phyloP scores from a whole-genome alignment of 768 basidiomycete genomes.

The Boletus huronensis region DNA sequence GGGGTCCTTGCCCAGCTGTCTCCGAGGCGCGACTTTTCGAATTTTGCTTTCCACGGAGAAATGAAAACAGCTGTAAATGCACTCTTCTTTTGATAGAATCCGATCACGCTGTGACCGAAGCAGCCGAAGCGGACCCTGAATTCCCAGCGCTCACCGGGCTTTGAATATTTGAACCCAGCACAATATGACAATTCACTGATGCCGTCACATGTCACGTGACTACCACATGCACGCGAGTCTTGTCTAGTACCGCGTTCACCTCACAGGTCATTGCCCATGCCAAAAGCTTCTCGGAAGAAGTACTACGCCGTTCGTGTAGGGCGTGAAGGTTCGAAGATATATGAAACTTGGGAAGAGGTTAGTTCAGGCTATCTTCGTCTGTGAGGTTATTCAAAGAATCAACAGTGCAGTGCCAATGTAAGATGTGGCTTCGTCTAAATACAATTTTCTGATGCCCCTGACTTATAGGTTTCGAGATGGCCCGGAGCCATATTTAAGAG shows the following conservation, averaged over 20 bases:
- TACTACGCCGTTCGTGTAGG: constrained; percentile 63
- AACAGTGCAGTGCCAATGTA: constrained; percentile 49
- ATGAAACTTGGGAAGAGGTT: constrained; percentile 59
- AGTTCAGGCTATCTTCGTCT: constrained; percentile 9
- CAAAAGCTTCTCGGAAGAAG: constrained; percentile 36
- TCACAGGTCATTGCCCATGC: constrained; percentile 16
- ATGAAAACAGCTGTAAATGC: too few species aligned
- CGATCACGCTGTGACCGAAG: too few species aligned
- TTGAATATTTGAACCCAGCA: too few species aligned
- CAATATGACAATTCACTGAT: too few species aligned
- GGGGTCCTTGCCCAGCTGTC: too few species aligned
- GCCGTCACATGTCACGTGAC: not conserved
- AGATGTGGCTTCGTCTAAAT: not conserved
- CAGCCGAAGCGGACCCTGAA: too few species aligned
- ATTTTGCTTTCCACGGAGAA: too few species aligned
- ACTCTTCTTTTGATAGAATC: too few species aligned
- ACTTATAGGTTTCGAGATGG: constrained; percentile 48
- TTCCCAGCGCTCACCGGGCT: too few species aligned
- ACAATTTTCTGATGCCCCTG: not conserved
- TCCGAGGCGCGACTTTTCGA: too few species aligned
- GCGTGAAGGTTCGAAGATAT: constrained; percentile 54
- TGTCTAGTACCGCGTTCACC: not conserved
- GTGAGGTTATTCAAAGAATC: not conserved
- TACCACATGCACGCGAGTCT: not conserved
- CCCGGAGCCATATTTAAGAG: constrained; percentile 52